Evolutionary conservation across 768 basidiomycete genomes (phyloP), one percentile per base, ranked within the genome.

Genomic region (Pilatotrama ljubarskyi): DNA sequence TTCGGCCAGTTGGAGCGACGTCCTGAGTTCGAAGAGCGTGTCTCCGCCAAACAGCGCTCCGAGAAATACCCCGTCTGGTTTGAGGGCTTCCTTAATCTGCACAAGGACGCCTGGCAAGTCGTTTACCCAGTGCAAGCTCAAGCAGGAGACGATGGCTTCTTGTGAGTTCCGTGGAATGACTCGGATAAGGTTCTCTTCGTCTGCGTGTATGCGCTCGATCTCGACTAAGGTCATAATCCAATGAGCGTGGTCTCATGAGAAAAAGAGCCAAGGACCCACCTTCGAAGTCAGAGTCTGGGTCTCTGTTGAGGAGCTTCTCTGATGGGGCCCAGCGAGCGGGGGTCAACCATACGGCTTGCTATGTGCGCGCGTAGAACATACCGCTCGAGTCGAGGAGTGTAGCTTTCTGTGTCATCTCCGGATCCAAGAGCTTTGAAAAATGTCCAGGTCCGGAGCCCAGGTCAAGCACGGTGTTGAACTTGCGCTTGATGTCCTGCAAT

Each of bases 41-140:
- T 98, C 97, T 2, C 97, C 95, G 15, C 97, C 97, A 57, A 98
- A 84, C 79, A 98, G 88, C 15, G 95, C 93, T 14, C 89, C 95
- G 17, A 99, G 79, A 70, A 99, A 98, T 29, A 98, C 83, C 2
- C 96, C 97, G 71, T 98, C 96, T 0, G 95, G 92, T 65, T 84
- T 80, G 13, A 99, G 75, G 1, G 87, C 85, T 74, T 92, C 87
- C 64, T 84, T 85, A 57, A 97, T 92, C 70, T 98, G 97, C 9
- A 93, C 80, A 11, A 99, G 79, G 0, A 87, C 78, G 7, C 93
- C 94, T 61, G 95, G 96, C 6, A 99, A 82, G 75, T 99, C 97
- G 66, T 98, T 98, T 13, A 97, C 85, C 97, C 97, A 99, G 63
- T 99, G 97, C 42, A 98, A 79, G 66, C 87, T 89, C 3, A 97